Evolutionary conservation across 2,329 filamentous ascomycete genomes (phyloP).

Genomic region (Chlorencoelia australis): DNA sequence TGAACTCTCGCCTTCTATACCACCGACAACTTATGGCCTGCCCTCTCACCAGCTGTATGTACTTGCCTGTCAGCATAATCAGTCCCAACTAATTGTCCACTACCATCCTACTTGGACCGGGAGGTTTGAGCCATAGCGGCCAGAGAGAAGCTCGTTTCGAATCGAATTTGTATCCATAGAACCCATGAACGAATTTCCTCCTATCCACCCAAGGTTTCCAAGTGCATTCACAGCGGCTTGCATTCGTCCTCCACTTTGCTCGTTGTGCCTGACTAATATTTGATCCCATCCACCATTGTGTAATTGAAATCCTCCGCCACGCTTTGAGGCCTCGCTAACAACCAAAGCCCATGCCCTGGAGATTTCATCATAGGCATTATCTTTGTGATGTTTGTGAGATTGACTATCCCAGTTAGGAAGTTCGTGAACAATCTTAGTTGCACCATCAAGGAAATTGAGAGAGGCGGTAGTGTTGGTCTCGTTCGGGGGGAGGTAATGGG

Average conservation of each 20-base stretch:
- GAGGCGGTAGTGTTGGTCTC: constrained; percentile 78
- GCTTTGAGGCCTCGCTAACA: constrained; percentile 81
- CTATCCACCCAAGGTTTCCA: constrained; percentile 72
- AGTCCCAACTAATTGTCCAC: constrained; percentile 26
- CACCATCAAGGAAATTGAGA: constrained; percentile 78
- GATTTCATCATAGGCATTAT: constrained; percentile 93
- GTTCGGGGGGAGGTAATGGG: constrained; percentile 86
- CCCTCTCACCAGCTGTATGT: constrained; percentile 13
- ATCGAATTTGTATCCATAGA: constrained; percentile 43
- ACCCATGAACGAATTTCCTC: constrained; percentile 25
- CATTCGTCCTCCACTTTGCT: constrained; percentile 73
- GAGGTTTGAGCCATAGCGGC: constrained; percentile 41
- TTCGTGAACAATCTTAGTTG: constrained; percentile 80
- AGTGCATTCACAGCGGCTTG: constrained; percentile 71
- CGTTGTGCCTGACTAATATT: constrained; percentile 76
- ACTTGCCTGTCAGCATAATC: constrained; percentile 15
- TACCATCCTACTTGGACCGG: constrained; percentile 54
- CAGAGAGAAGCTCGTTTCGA: constrained; percentile 51
- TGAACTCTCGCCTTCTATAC: constrained; percentile 6
- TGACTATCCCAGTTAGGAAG: constrained; percentile 86
- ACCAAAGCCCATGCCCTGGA: constrained; percentile 87
- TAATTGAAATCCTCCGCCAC: constrained; percentile 79
- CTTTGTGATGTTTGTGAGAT: constrained; percentile 83
- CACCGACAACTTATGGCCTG: constrained; percentile 3
- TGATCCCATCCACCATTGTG: constrained; percentile 92